Conservation (phyloP, 768 basidiomycete genomes). For the Xerocomellus intermedius region DNA sequence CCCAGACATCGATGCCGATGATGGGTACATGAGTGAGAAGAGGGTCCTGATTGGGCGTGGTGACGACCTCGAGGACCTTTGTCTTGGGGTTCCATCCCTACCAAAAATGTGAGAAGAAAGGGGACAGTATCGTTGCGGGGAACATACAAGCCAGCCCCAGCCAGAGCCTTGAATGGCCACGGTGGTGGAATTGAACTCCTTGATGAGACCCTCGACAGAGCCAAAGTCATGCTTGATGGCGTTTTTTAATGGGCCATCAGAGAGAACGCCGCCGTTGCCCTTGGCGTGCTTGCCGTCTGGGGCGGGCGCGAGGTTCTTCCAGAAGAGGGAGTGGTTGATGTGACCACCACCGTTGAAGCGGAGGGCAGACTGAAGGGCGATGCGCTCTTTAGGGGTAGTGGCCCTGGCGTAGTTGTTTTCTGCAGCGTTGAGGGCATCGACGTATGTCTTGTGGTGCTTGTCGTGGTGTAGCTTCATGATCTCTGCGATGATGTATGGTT, state of each 20-base stretch:
- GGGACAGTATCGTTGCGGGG: not conserved
- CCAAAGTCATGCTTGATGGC: conserved; percentile 70
- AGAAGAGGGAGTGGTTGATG: conserved; percentile 96
- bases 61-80: conserved; percentile 79
- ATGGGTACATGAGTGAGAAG: conserved; percentile 74
- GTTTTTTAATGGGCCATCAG: conserved; percentile 64
- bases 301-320: conserved; percentile 87
- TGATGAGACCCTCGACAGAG: conserved; percentile 67
- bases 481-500: conserved; percentile 85
- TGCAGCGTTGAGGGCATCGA: conserved; percentile 67
- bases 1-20: conserved; percentile 95
- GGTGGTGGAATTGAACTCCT: conserved; percentile 82
- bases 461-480: conserved; percentile 95
- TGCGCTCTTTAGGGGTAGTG: conserved; percentile 54
- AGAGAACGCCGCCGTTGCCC: conserved; percentile 61
- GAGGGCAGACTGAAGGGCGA: conserved; percentile 27
- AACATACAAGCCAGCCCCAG: conserved; percentile 93
- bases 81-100: conserved; percentile 72
- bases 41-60: conserved; percentile 96
- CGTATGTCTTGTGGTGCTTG: conserved; percentile 96
- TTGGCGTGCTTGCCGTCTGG: conserved; percentile 45
- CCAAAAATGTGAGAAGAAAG: not conserved
- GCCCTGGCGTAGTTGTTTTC: conserved; percentile 75
- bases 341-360: conserved; percentile 43
- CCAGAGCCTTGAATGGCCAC: conserved; percentile 89